Evolutionary conservation across 2,329 filamentous ascomycete species (phyloP), one percentile per base, ranked within the genome.

Genomic region (Hysterium pulicare): DNA sequence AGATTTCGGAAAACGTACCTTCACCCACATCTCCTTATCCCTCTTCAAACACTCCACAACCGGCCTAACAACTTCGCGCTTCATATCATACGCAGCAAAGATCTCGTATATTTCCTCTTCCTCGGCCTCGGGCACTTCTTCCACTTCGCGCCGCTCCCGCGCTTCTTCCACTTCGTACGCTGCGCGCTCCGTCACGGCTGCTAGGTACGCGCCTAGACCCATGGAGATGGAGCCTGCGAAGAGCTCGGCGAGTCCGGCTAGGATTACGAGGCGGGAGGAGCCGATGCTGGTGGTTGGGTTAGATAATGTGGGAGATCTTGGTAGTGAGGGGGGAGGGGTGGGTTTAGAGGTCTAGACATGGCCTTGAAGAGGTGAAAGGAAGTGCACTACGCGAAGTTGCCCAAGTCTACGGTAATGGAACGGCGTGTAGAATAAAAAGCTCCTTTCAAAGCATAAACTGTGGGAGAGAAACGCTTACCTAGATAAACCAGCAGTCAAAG

Each of bases 221-320:
- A 90, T 90, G 41, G 79, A 84, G 51, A 90, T 87, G 51, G 83
- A 81, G 15, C 86, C 86, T 0, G 83, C 83, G 59, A 87, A 84
- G 37, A 90, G 75, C 70, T 90, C 86, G 4, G 86, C 86, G 22
- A 87, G 71, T 5, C 86, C 86, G 39, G 83, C 86, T 49, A 85
- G 43, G 35, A 71, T 62, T 38, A 70, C 67, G 17, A 71, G 43
- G 19, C 55, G 55, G 5, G 57, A 43, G 13, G 49, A 51, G 3
- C 50, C 50, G 22, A 51, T 49, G 28, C 49, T 51, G 30, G n/a
- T 10, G n/a, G 28, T 16, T 31, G 28, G n/a, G n/a, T 34, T n/a
- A 34, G 32, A 10, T 34, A 34, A 19, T 17, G 16, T 34, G 17
- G 31, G 15, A 33, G 31, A 33, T 9, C 8, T 9, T 33, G 13